Evolutionary conservation across 2,329 filamentous ascomycete species (phyloP).

Genomic region (Proliferodiscus dingleyae): DNA sequence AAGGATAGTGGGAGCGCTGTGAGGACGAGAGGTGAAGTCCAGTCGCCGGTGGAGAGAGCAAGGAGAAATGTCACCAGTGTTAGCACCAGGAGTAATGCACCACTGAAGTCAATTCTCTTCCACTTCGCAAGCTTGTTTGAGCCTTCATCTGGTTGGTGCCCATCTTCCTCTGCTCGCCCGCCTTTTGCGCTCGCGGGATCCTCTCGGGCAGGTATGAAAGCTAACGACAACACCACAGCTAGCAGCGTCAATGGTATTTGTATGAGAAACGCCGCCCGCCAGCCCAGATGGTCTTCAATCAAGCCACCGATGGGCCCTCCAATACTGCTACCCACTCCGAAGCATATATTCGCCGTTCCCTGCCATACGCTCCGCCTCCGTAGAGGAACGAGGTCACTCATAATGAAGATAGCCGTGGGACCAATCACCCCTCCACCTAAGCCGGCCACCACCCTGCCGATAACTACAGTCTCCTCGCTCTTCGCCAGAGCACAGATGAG

Average conservation of each 20-base stretch:
- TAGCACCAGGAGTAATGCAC: constrained; percentile 58
- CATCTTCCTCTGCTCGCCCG: background rate
- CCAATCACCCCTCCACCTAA: constrained; percentile 67
- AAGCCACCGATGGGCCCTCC: constrained; percentile 66
- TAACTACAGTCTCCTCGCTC: constrained; percentile 58
- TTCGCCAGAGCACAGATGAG: constrained; percentile 58
- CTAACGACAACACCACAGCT: constrained; percentile 53
- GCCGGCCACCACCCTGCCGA: constrained; percentile 47
- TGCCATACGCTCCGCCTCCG: constrained; percentile 67
- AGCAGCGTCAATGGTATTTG: constrained; percentile 64
- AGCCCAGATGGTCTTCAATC: constrained; percentile 65
- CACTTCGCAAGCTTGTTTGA: constrained; percentile 27
- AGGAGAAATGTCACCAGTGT: constrained; percentile 66
- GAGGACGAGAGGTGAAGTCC: constrained; percentile 54
- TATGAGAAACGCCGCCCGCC: constrained; percentile 68
- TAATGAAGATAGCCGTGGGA: constrained; percentile 61
- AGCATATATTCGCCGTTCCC: constrained; percentile 65
- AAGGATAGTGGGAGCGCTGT: constrained; percentile 9
- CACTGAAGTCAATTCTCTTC: constrained; percentile 64
- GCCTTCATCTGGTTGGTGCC: background rate
- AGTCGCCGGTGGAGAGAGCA: constrained; percentile 62
- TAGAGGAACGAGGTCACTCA: constrained; percentile 67
- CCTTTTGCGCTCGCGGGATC: constrained; percentile 22
- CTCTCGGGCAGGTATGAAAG: constrained; percentile 51
- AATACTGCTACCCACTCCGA: constrained; percentile 56